Evolutionary conservation across 805 yeast genomes (phyloP).

Genomic region (Hanseniaspora guilliermondii): DNA sequence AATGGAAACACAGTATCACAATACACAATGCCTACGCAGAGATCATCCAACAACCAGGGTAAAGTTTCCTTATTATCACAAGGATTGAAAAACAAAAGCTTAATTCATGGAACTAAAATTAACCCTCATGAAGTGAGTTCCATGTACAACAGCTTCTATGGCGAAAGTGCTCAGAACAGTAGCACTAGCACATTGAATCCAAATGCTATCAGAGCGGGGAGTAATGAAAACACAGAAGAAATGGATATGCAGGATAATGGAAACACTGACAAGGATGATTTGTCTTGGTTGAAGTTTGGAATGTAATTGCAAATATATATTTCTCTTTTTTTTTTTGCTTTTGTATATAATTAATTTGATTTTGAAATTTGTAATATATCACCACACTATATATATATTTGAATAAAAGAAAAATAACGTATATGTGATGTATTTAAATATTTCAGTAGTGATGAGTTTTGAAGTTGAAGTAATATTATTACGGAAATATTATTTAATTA

Average conservation of each 20-base stretch:
- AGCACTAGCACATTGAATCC: background rate
- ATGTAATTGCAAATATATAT: slow-evolving; percentile 16
- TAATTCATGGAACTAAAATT: background rate
- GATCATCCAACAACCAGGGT: slow-evolving; percentile 1
- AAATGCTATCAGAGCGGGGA: background rate
- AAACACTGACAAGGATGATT: slow-evolving; percentile 20
- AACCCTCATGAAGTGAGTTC: slow-evolving; percentile 13
- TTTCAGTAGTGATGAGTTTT: too few species aligned
- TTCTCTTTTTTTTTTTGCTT: background rate
- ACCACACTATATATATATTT: too few species aligned
- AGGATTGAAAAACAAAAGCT: slow-evolving; percentile 13
- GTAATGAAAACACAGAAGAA: background rate
- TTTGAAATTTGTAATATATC: too few species aligned
- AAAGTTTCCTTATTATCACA: slow-evolving; percentile 28
- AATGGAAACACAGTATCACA: slow-evolving; percentile 10
- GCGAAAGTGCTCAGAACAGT: background rate
- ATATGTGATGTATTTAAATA: too few species aligned
- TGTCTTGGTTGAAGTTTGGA: slow-evolving; percentile 29
- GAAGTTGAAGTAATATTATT: too few species aligned
- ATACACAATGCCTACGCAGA: background rate
- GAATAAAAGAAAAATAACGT: too few species aligned
- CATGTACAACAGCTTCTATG: slow-evolving; percentile 14
- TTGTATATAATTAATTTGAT: background rate
- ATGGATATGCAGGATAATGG: background rate
- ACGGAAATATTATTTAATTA: too few species aligned